A percentile compares a stretch with the other conserved stretches of the same genome.
These are phyloP conservation scores for Saturnispora ahearnii DNA, from an alignment of 805 yeast species.

Conservation along the genomic window DNA sequence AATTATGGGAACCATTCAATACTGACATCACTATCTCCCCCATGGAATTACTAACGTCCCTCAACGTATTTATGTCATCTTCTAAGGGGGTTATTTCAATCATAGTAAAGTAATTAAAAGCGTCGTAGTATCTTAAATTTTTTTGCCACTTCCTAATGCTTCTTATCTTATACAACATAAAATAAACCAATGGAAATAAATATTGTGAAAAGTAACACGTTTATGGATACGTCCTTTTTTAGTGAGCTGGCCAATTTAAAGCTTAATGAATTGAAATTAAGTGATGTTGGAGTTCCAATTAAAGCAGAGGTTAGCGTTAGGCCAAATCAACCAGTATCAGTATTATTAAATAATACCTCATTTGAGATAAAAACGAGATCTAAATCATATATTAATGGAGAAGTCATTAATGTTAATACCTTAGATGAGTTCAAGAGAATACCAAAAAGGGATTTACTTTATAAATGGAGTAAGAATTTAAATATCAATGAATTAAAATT, in stretches of 20 bases:
- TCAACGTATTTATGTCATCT: not conserved
- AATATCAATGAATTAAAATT: slow-evolving; percentile 27
- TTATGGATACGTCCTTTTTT: slow-evolving; percentile 83
- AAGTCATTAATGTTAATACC: slow-evolving; percentile 59
- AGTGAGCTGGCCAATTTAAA: slow-evolving; percentile 64
- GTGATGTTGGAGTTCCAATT: slow-evolving; percentile 37
- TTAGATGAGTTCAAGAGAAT: slow-evolving; percentile 71
- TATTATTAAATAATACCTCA: not conserved
- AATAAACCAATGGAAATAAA: not conserved
- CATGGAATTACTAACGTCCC: not conserved
- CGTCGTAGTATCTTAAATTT: not conserved
- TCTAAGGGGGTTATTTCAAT: not conserved
- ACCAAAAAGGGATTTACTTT: slow-evolving; percentile 55
- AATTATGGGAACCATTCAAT: slow-evolving; percentile 25
- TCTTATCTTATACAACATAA: not conserved
- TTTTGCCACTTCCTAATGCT: not conserved
- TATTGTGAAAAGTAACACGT: slow-evolving; percentile 17
- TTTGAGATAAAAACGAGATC: slow-evolving; percentile 5
- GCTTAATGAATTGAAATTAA: slow-evolving; percentile 65
- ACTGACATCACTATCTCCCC: not conserved
- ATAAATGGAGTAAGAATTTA: slow-evolving; percentile 27
- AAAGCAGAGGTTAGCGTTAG: slow-evolving; percentile 23
- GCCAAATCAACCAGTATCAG: slow-evolving; percentile 3
- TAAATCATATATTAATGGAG: slow-evolving; percentile 27
- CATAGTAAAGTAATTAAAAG: not conserved